phyloP scores from a whole-genome alignment of 2,329 filamentous ascomycete genomes.

The Ceratocystis albifundus region DNA sequence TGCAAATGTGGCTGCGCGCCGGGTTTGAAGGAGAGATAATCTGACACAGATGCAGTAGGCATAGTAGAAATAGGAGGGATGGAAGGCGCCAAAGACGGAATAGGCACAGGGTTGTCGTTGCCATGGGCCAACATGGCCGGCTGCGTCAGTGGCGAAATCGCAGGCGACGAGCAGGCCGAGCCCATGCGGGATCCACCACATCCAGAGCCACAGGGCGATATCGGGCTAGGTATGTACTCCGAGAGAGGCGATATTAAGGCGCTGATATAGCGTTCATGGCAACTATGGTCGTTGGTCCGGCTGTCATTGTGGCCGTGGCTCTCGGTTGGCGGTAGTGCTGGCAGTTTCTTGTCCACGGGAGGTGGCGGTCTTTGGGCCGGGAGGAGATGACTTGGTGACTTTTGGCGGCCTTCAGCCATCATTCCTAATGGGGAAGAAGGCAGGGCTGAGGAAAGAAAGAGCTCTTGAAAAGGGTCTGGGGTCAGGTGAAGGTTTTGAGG shows the following conservation, averaged over 20 bases:
- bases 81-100: neutral
- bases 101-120: neutral
- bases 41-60: neutral
- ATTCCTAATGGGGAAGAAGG: neutral
- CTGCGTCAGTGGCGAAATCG: neutral
- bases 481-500: neutral
- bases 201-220: neutral
- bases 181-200: neutral
- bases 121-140: neutral
- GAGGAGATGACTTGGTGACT: neutral
- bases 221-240: constrained; percentile 3
- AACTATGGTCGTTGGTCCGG: neutral
- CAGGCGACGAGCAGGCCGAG: neutral
- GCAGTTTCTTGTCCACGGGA: neutral
- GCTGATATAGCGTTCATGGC: neutral
- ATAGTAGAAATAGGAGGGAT: no score
- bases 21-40: neutral
- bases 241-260: neutral
- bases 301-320: neutral
- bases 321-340: neutral
- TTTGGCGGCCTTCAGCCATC: no score
- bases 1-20: neutral
- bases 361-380: neutral
- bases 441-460: neutral
- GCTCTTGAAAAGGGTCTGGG: neutral